Evolutionary conservation across 2,329 filamentous ascomycete genomes (phyloP), one percentile per base, ranked within the genome.

Genomic region (Xylaria sp.): DNA sequence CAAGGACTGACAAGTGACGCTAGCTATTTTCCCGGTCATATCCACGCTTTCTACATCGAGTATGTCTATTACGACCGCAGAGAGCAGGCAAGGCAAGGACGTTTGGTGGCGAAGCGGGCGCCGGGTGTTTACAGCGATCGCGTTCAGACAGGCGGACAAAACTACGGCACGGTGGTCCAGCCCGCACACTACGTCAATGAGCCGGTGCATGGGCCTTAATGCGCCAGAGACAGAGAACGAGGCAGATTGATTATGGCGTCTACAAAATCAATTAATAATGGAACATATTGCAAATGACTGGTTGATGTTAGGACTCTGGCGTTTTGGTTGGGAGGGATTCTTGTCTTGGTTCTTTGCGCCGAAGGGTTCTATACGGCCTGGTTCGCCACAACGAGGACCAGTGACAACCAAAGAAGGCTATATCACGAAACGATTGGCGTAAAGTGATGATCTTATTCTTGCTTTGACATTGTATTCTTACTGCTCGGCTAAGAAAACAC

Each of bases 21-120:
- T 67, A 89, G 88, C n/a, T 92, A 90, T 79, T 80, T 96, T 59
- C 93, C 93, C 0, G 93, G 92, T 7, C 90, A 93, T 73, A 87
- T 95, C 49, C 90, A 94, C 78, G 92, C 92, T 51, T 94, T 94
- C 79, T 96, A 94, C 78, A 73, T 93, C 69, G 89, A 94, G 80
- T 97, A 94, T 78, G 84, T 97, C 70, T 97, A 94, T 82, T 95
- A 91, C 79, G 88, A 93, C 75, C 90, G 91, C 46, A 86, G 85
- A 62, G 89, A 93, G 73, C 87, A 90, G 77, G 85, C 86, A 2
- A 81, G 84, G 54, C 82, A 86, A 40, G 91, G 91, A 5, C 82
- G 84, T 11, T 84, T 85, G 67, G 81, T 85, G 23, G 81, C 83
- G 9, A 85, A 84, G 2, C 64, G 64, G 49, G 91, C 91, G 1